Conservation (phyloP, 108 stramenopile genomes). For the Aurantiochytrium sp. region DNA sequence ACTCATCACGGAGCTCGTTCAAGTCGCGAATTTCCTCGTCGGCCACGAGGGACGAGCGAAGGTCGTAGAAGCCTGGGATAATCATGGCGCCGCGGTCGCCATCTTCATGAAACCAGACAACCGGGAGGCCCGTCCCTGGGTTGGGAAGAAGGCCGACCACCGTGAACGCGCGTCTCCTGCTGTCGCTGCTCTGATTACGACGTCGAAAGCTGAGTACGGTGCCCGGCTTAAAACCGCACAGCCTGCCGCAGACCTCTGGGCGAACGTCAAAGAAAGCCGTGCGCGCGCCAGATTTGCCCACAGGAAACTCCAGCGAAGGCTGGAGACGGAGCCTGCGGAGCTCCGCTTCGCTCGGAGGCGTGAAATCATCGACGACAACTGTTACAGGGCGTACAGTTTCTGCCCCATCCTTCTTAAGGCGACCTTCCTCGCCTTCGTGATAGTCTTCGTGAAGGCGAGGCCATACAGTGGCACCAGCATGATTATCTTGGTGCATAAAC, state of each 20-base stretch:
- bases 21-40: not conserved
- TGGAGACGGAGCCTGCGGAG: not conserved
- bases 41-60: no score
- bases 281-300: not conserved
- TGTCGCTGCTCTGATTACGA: not conserved
- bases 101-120: not conserved
- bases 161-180: not conserved
- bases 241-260: not conserved
- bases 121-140: not conserved
- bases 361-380: not conserved
- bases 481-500: not conserved
- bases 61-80: no score
- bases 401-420: not conserved
- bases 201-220: not conserved
- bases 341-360: not conserved
- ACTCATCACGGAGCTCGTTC: not conserved
- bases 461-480: not conserved
- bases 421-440: not conserved
- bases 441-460: not conserved
- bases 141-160: not conserved
- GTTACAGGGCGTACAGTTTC: not conserved
- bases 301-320: not conserved
- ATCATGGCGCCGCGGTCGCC: not conserved
- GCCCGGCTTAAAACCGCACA: not conserved
- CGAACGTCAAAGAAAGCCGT: not conserved